Base-by-base conservation (phyloP, 441 rosid genomes). In the Brassica balearica region DNA sequence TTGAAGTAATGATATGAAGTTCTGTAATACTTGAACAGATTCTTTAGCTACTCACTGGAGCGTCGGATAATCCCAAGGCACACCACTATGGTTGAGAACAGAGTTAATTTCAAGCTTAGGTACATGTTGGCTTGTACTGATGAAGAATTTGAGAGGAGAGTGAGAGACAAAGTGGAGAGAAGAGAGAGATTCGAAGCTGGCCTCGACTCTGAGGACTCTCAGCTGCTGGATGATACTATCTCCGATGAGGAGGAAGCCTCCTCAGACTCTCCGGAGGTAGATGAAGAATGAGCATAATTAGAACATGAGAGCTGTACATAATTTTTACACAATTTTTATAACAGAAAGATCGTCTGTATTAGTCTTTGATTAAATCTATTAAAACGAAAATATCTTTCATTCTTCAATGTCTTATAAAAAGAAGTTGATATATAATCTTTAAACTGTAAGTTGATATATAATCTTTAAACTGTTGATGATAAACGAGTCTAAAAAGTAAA, bases 11-110 rank as follows among this genome's bases (percentile, higher is more conserved):
- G 64, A 6, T 25, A 25, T 46, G 56, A 43, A 46, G 64, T 66
- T 70, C 6, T 14, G 20, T 14, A 4, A 9, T 11, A 17, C 36
- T 22, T 43, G 3, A 0, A 27, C 91, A 95, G 98, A 87, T 93
- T 91, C 88, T 89, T 91, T 82, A 95, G 99, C 85, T 95, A 93
- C 84, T 90, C 96, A 22, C 87, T 93, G 5, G 95, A 93, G 43
- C 91, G 84, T 7, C 86, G 95, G 62, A 91, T 95, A 82, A 88
- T 93, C 69, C 98, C 99, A 7, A 85, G 99, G 84, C 84, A 95
- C 76, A 82, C 80, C 58, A 68, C 90, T 65, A 80, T 90, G 87
- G 88, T 93, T 63, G 96, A 88, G 87, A 91, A 93, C 69, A 86
- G 83, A 67, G 76, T 91, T 68, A 95, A 91, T 77, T 87, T 95